Conservation (phyloP, 2,329 filamentous ascomycete species). For the Esteya vermicola region DNA sequence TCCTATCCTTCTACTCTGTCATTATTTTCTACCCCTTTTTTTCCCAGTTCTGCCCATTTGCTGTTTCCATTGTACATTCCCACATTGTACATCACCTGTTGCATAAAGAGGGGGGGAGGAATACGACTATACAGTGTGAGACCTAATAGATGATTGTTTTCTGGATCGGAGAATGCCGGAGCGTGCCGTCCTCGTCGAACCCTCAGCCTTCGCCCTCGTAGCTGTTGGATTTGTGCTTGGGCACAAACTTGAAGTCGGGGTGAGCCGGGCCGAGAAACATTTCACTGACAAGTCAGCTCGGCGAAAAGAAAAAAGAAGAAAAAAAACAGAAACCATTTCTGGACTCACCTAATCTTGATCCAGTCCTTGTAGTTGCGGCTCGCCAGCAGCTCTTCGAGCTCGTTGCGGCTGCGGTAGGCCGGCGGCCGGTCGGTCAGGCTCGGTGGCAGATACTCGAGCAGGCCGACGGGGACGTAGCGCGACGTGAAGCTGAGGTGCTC, state of each 20-base stretch:
- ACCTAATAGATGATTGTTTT: background rate
- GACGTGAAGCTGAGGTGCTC: slow-evolving; percentile 93
- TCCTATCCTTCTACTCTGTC: slow-evolving; percentile 1
- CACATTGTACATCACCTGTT: slow-evolving; percentile 11
- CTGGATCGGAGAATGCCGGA: no score
- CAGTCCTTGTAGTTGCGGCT: slow-evolving; percentile 92
- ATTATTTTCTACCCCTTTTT: background rate
- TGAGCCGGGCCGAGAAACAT: slow-evolving; percentile 94
- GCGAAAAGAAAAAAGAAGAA: background rate
- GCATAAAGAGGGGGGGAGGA: slow-evolving; percentile 5
- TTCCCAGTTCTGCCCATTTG: no score
- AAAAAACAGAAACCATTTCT: background rate
- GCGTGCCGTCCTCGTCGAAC: no score
- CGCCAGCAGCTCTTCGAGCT: slow-evolving; percentile 83
- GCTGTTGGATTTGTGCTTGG: slow-evolving; percentile 92
- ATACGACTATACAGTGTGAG: background rate
- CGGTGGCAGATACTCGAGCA: slow-evolving; percentile 80
- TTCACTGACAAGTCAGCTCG: slow-evolving; percentile 43
- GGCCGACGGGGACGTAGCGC: slow-evolving; percentile 78
- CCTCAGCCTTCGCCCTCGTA: slow-evolving; percentile 57
- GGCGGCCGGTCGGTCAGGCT: slow-evolving; percentile 82
- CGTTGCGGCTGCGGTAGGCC: slow-evolving; percentile 68
- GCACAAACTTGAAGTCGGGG: slow-evolving; percentile 82
- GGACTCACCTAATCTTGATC: slow-evolving; percentile 79
- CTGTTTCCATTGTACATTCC: slow-evolving; percentile 6